Evolutionary conservation across 345 rosid species (phyloP), one percentile per base, ranked within the genome.

Genomic region (Acer campestre): DNA sequence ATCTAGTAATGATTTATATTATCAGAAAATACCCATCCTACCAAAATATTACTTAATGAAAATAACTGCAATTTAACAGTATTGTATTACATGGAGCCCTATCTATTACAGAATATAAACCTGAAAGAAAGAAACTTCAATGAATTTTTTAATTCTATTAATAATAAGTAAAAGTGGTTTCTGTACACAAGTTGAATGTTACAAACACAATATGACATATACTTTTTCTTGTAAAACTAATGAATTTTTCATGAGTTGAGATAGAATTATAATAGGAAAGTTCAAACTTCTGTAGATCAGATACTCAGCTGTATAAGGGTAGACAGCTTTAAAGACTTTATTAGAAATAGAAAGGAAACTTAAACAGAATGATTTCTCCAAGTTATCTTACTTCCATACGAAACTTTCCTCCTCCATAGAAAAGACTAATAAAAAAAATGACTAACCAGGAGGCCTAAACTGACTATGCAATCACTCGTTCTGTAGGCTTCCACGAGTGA

Each of bases 321-420:
- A 49, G 51, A 29, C 71, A 40, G 20, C 53, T 64, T 20, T 49
- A 65, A 35, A 69, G 25, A 67, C 40, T 14, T 23, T 16, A 27
- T n/a, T 0, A 10, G 44, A 74, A 69, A 12, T 31, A 63, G 29
- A 68, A 53, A 61, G 75, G 67, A 69, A 74, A 22, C 78, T 71
- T 48, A 58, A 65, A 56, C 56, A 74, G 23, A 73, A 49, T 46
- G 22, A 49, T 64, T 64, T 68, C 77, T 25, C 56, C 71, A 44
- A 74, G 66, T 38, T 70, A 20, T 70, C 81, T 44, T 78, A 70
- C 81, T 78, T 38, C 53, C 9, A 14, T 29, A 63, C 9, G 61
- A 53, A 78, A 9, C 51, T 77, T 66, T 69, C 61, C 2, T 5
- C 13, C 35, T 22, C 64, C 55, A 58, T 7, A 38, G 12, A 56